These are phyloP conservation scores for Puccinia coronata DNA, from an alignment of 1,284 basidiomycete genomes.

Conservation along the genomic window DNA sequence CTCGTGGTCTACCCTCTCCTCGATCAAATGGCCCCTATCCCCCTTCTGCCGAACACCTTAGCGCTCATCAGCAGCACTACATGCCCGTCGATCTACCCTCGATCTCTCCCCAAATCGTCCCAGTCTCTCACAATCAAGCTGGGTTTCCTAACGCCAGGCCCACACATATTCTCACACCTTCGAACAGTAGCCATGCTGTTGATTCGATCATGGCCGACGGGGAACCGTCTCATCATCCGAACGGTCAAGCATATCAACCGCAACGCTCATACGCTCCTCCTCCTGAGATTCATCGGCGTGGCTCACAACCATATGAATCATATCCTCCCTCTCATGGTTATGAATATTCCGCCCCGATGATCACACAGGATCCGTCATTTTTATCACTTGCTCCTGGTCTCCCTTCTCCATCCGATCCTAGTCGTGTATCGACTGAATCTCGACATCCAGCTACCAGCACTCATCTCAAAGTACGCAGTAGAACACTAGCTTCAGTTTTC, in stretches of 20 bases:
- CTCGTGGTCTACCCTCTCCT: constrained; percentile 43
- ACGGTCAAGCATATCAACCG: constrained; percentile 60
- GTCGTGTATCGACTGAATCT: neutral
- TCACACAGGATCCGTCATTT: constrained; percentile 34
- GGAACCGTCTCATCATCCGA: constrained; percentile 55
- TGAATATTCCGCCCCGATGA: constrained; percentile 45
- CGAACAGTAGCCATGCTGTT: constrained; percentile 41
- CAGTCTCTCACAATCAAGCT: constrained; percentile 53
- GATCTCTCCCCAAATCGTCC: constrained; percentile 54
- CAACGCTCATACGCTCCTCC: constrained; percentile 57
- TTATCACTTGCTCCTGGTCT: constrained; percentile 45
- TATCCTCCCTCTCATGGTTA: constrained; percentile 42
- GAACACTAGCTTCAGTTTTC: constrained; percentile 46
- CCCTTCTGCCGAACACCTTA: constrained; percentile 50
- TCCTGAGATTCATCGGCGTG: constrained; percentile 38
- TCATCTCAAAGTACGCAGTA: constrained; percentile 80
- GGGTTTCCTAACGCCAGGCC: constrained; percentile 47
- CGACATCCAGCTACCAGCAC: constrained; percentile 57
- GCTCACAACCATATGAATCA: constrained; percentile 34
- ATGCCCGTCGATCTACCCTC: constrained; percentile 50
- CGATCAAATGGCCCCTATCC: constrained; percentile 49
- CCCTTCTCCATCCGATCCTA: constrained; percentile 9
- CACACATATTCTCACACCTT: constrained; percentile 43
- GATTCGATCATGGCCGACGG: constrained; percentile 62
- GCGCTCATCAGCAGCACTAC: constrained; percentile 53